Percentiles rank a stretch among this genome's conserved stretches.
Conservation (phyloP, 2,329 filamentous ascomycete genomes). For the Phialemoniopsis sp. region DNA sequence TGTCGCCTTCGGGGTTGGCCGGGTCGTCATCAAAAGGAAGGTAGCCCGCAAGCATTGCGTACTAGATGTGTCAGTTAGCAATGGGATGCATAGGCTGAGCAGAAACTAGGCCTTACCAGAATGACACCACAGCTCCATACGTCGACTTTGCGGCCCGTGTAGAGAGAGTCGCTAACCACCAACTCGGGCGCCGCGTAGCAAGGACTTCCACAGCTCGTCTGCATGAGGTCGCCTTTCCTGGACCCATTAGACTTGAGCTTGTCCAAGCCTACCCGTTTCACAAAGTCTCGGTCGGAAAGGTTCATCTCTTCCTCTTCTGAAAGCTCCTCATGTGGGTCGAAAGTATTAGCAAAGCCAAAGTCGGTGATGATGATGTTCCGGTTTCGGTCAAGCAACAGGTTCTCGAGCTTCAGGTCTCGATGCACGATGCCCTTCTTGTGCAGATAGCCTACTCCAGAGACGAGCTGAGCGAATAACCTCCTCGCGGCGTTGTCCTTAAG, state of each 20-base stretch:
- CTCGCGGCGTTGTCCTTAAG: constrained; percentile 90
- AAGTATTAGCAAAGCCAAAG: constrained; percentile 98
- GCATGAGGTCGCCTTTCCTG: constrained; percentile 92
- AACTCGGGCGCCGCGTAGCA: constrained; percentile 97
- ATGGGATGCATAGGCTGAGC: background rate
- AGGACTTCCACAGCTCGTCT: constrained; percentile 96
- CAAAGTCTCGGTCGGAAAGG: constrained; percentile 79
- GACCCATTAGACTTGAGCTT: constrained; percentile 69
- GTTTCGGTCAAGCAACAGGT: constrained; percentile 89
- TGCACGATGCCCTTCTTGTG: constrained; percentile 99
- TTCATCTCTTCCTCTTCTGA: constrained; percentile 87
- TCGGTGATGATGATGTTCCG: constrained; percentile 99
- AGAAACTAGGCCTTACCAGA: constrained; percentile 60
- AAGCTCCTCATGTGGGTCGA: constrained; percentile 83
- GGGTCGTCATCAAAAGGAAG: constrained; percentile 97
- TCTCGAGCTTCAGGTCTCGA: constrained; percentile 93
- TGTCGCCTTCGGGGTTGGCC: constrained; percentile 96
- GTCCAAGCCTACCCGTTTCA: constrained; percentile 83
- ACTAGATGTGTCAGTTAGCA: constrained; percentile 50
- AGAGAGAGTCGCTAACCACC: constrained; percentile 94
- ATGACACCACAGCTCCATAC: constrained; percentile 99
- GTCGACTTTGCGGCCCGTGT: constrained; percentile 96
- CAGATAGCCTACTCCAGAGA: constrained; percentile 94
- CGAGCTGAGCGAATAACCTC: constrained; percentile 87
- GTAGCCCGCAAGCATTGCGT: constrained; percentile 97